Evolutionary conservation across 345 rosid species (phyloP), one percentile per base, ranked within the genome.

Genomic region (Carallia pectinifolia): DNA sequence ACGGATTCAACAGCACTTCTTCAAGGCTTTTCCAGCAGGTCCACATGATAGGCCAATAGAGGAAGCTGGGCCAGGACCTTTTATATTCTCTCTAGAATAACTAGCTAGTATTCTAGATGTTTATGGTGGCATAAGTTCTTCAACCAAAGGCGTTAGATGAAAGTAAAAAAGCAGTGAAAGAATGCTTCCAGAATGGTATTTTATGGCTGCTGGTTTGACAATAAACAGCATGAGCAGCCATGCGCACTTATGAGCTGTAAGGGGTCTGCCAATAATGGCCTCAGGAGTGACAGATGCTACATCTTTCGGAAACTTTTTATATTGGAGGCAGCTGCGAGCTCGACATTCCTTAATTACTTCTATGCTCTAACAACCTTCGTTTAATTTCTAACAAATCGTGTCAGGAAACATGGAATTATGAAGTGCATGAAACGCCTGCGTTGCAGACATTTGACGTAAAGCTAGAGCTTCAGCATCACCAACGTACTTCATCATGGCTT

Each of bases 391-490:
- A 30, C 37, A 50, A 69, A 67, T 69, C 62, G 72, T 6, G 69
- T 67, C 68, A 67, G 6, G 83, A 67, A 53, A 87, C 80, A 78
- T 86, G 84, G 65, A 59, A 74, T 79, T 76, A 4, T 58, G 79
- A 87, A 23, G 78, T 62, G 90, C 76, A 80, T 66, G 67, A 67
- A 79, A 82, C 33, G 92, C 96, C 71, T 88, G 81, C 75, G 71
- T 79, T 69, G 94, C 92, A 80, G 96, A 96, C 75, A 65, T 58
- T 70, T 66, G 81, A 54, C 72, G 82, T 68, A 74, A 80, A 80
- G 89, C 83, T 73, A 93, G 74, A 56, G 80, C 67, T 75, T 81
- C 76, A 61, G 81, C 73, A 81, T 86, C 81, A 62, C 74, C 68
- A 58, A 93, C 75, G 38, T 89, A 89, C 81, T 77, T 69, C 65